Conservation (phyloP, 257 asterid genomes). For the Nicotiana sylvestris region DNA sequence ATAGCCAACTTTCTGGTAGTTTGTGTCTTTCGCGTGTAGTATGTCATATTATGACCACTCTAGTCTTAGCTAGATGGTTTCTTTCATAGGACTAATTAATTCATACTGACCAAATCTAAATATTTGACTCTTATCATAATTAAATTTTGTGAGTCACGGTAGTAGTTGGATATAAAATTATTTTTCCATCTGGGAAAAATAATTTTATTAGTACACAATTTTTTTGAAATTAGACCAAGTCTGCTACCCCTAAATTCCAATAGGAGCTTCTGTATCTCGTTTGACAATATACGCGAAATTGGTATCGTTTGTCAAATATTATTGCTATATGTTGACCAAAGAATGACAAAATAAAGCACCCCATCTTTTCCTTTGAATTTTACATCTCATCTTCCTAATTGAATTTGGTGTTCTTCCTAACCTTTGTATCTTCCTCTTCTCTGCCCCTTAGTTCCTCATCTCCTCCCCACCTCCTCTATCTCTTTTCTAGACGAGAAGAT, state of each 20-base stretch:
- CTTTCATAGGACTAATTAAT: neutral
- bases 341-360: neutral
- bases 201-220: no score
- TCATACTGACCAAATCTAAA: neutral
- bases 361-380: constrained; percentile 9
- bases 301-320: constrained; percentile 9
- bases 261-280: constrained; percentile 40
- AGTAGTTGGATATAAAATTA: neutral
- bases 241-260: constrained; percentile 18
- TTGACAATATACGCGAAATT: neutral
- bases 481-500: neutral
- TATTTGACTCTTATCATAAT: neutral
- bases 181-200: no score
- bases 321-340: neutral
- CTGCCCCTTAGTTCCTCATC: neutral
- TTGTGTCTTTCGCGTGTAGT: neutral
- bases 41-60: neutral
- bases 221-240: constrained; percentile 9
- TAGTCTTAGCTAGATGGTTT: neutral
- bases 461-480: no score
- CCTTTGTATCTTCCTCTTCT: neutral
- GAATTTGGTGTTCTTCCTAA: neutral
- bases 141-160: neutral
- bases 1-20: neutral
- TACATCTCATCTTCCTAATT: neutral